Conservation (phyloP, 2,329 filamentous ascomycete genomes). For the Nothopassalora personata region DNA sequence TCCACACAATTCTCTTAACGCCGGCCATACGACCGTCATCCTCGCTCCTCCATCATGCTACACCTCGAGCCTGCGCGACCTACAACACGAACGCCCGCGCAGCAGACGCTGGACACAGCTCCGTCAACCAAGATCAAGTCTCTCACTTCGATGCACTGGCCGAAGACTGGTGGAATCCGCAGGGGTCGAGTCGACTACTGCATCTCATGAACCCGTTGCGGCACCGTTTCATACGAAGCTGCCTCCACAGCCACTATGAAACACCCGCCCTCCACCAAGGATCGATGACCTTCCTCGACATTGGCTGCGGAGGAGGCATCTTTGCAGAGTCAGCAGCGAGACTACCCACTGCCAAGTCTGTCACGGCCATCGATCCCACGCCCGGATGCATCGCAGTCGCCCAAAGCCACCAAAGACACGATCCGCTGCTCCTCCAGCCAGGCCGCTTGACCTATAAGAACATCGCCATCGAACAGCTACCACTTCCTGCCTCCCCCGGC, state of each 20-base stretch:
- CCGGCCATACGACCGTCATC: not conserved
- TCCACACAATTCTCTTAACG: constrained; percentile 3
- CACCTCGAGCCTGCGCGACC: constrained; percentile 10
- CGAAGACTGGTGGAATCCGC: constrained; percentile 93
- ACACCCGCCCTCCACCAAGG: constrained; percentile 8
- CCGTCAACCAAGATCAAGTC: constrained; percentile 83
- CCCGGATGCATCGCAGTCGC: constrained; percentile 70
- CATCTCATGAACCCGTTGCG: constrained; percentile 98
- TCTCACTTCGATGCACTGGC: constrained; percentile 93
- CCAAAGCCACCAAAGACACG: constrained; percentile 65
- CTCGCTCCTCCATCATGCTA: not conserved
- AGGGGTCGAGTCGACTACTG: constrained; percentile 83
- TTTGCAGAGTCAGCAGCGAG: constrained; percentile 84
- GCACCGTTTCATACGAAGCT: constrained; percentile 80
- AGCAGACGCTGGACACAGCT: constrained; percentile 38
- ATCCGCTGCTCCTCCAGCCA: constrained; percentile 58
- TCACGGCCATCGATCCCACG: constrained; percentile 75
- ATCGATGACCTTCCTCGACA: constrained; percentile 71
- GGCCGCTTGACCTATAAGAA: constrained; percentile 64
- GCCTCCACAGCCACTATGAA: constrained; percentile 49
- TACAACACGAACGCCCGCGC: constrained; percentile 19
- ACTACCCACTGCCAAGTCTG: constrained; percentile 55
- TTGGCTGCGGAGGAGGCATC: constrained; percentile 94
- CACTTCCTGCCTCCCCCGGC: constrained; percentile 11
- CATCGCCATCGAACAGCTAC: constrained; percentile 67